Conservation (phyloP, 352 stramenopile genomes). For the Pythium plurisporium region DNA sequence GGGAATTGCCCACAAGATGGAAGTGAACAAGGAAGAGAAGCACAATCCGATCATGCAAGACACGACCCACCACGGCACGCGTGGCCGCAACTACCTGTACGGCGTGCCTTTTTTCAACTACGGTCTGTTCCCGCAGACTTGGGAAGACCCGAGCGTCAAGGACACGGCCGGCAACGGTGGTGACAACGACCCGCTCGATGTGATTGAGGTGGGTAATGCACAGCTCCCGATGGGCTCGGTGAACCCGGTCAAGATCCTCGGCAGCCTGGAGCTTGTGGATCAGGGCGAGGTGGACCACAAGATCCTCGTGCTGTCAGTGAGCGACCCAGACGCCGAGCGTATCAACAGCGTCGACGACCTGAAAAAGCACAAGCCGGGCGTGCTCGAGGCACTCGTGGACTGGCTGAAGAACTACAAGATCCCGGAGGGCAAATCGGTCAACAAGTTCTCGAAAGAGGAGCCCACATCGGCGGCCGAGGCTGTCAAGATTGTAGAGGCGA, state of each 20-base stretch:
- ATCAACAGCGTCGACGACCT: slow-evolving; percentile 91
- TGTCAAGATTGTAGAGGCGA: slow-evolving; percentile 60
- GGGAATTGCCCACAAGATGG: slow-evolving; percentile 98
- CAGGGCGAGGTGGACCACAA: slow-evolving; percentile 99
- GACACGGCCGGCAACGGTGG: slow-evolving; percentile 87
- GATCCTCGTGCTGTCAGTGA: slow-evolving; percentile 92
- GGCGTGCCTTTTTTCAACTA: slow-evolving; percentile 99
- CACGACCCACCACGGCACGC: slow-evolving; percentile 92
- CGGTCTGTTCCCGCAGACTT: slow-evolving; percentile 97
- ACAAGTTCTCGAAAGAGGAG: slow-evolving; percentile 85
- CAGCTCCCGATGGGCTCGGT: slow-evolving; percentile 94
- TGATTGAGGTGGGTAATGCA: slow-evolving; percentile 95
- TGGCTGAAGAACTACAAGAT: slow-evolving; percentile 99
- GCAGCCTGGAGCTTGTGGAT: slow-evolving; percentile 97
- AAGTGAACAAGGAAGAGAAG: slow-evolving; percentile 93
- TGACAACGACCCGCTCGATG: slow-evolving; percentile 98
- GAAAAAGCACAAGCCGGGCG: slow-evolving; percentile 88
- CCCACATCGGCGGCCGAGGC: slow-evolving; percentile 49
- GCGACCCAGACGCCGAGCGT: slow-evolving; percentile 77
- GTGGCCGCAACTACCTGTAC: slow-evolving; percentile 96
- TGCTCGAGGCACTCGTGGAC: slow-evolving; percentile 87
- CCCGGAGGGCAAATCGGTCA: slow-evolving; percentile 95
- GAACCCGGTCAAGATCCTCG: slow-evolving; percentile 96
- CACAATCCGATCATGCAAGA: slow-evolving; percentile 99
- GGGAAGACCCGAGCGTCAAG: slow-evolving; percentile 94